Base-by-base conservation (phyloP, 345 rosid genomes). In the Hirschfeldia incana region DNA sequence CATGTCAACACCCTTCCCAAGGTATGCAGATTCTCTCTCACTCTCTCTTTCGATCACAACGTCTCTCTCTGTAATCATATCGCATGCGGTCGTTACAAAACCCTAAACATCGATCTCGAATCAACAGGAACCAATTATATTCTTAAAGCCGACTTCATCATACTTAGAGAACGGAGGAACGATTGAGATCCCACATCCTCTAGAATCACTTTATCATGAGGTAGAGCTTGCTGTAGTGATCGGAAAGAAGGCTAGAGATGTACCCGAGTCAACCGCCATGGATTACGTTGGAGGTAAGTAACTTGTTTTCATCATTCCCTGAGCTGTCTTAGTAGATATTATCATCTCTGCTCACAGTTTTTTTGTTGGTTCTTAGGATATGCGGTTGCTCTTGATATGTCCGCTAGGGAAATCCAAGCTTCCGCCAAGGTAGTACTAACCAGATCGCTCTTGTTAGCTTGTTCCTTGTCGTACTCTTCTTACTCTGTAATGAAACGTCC, bases 381-480 rank as follows among this genome's bases (percentile, higher is more conserved):
- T 86, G 97, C 99, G n/a, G 83, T 95, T 84, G 99, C 92, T 9
- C 80, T 95, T 86, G 99, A 93, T 83, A 95, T 93, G 97, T 90
- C 97, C 83, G 97, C 98, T 15, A 90, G 94, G 81, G 98, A 95
- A 73, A 88, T 93, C 76, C 97, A 95, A 80, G 85, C 93, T 80
- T 64, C 88, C 65, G 98, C 98, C 0, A 95, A 93, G 97, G 98
- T 93, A 67, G 21, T 21, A 21, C 21, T 21, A 21, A 21, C 21
- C 21, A 21, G 21, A 21, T 21, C 21, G 21, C 21, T 21, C 21
- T 21, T 8, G 49, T 42, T 46, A 46, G 15, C 55, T 42, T 21
- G 21, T 21, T 42, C n/a, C 1, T 46, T 46, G n/a, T 42, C 11
- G 46, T 44, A 37, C 10, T 37, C 44, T 42, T 42, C 55, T 46